These are phyloP conservation scores for Lactarius vividus DNA, from an alignment of 768 basidiomycete species.

Conservation along the genomic window DNA sequence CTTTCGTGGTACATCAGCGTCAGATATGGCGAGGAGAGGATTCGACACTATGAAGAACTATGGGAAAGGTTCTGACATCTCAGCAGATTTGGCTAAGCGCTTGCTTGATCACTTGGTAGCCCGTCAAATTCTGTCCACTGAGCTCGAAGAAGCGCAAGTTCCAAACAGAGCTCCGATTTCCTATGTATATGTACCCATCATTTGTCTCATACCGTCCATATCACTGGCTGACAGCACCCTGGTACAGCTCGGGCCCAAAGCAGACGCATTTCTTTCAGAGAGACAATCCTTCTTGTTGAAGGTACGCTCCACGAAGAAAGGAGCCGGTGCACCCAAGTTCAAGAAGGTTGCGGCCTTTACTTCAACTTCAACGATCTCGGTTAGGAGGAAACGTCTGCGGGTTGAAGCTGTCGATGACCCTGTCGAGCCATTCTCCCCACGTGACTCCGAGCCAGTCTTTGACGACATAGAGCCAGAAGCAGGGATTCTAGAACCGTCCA, in stretches of 20 bases:
- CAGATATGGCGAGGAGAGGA: slow-evolving; percentile 6
- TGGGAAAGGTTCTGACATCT: slow-evolving; percentile 13
- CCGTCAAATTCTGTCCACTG: slow-evolving; percentile 6
- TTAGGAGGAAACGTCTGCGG: slow-evolving; percentile 12
- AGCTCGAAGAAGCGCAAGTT: slow-evolving; percentile 6
- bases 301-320: slow-evolving; percentile 13
- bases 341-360: neutral
- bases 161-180: slow-evolving; percentile 14
- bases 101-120: slow-evolving; percentile 16
- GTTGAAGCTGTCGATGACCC: slow-evolving; percentile 4
- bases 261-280: slow-evolving; percentile 12
- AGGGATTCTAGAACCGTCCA: neutral
- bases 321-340: neutral
- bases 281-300: slow-evolving; percentile 6
- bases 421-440: slow-evolving; percentile 11
- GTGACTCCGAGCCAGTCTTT: slow-evolving; percentile 12
- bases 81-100: slow-evolving; percentile 14
- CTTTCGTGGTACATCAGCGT: slow-evolving; percentile 24
- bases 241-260: slow-evolving; percentile 18
- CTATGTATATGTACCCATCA: slow-evolving; percentile 14
- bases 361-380: slow-evolving; percentile 3
- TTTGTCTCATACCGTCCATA: too few relatives aligned
- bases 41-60: slow-evolving; percentile 12
- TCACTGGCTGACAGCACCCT: neutral
- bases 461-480: slow-evolving; percentile 18